Percentiles rank a stretch among this genome's conserved stretches.
These are phyloP conservation scores for Quercus variabilis DNA, from an alignment of 306 rosid genomes.

Conservation along the genomic window DNA sequence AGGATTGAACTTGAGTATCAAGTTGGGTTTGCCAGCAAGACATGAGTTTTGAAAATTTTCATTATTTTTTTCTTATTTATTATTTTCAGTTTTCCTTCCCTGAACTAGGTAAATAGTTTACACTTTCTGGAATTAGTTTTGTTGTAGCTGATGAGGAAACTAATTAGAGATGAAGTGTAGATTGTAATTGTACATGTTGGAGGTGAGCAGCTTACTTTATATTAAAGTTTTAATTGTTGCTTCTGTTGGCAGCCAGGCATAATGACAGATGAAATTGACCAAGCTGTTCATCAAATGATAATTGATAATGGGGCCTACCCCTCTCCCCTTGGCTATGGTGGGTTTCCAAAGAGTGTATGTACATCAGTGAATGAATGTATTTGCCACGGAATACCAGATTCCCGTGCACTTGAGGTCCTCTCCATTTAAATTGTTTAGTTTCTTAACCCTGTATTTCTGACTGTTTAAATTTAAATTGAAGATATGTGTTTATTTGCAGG, in stretches of 20 bases:
- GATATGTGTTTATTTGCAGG: slow-evolving; percentile 48
- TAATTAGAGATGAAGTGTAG: slow-evolving; percentile 4
- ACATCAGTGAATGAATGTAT: slow-evolving; percentile 96
- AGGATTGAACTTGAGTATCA: not conserved
- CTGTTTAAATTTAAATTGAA: not conserved
- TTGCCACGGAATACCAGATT: slow-evolving; percentile 97
- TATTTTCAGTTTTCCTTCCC: not conserved
- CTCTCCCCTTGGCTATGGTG: slow-evolving; percentile 92
- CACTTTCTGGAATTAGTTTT: not conserved
- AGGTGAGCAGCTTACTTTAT: not conserved
- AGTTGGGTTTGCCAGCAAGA: not conserved
- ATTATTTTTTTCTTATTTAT: not conserved
- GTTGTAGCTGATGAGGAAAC: not conserved
- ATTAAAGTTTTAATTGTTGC: slow-evolving; percentile 36
- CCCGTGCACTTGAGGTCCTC: slow-evolving; percentile 73
- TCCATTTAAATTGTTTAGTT: slow-evolving; percentile 10
- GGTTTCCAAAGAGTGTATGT: slow-evolving; percentile 97
- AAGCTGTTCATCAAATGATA: slow-evolving; percentile 94
- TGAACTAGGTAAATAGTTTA: not conserved
- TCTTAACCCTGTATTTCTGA: not conserved
- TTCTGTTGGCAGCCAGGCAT: slow-evolving; percentile 92
- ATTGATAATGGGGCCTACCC: slow-evolving; percentile 93
- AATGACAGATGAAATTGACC: slow-evolving; percentile 86
- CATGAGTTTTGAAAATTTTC: not conserved
- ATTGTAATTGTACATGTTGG: slow-evolving; percentile 4